A percentile compares a stretch with the other conserved stretches of the same genome.
Evolutionary conservation across 768 basidiomycete species (phyloP).

Genomic region (Tephrocybe rancida): DNA sequence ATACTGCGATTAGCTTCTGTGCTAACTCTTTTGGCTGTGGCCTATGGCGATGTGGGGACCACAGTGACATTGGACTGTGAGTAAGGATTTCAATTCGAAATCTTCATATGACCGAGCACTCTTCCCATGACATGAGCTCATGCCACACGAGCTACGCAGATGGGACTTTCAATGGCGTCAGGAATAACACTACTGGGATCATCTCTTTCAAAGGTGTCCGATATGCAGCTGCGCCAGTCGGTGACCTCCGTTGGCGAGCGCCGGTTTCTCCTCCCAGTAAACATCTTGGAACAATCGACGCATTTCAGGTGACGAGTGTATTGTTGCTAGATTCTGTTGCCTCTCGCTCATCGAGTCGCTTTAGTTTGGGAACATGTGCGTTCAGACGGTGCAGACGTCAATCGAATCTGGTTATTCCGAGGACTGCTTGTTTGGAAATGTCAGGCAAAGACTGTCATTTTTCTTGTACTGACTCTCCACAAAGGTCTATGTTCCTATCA

Average conservation of each 20-base stretch:
- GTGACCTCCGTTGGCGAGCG: conserved; percentile 40
- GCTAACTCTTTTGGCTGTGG: neutral
- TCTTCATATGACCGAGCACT: neutral
- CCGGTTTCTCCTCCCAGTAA: conserved; percentile 39
- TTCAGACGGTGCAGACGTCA: conserved; percentile 30
- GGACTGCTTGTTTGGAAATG: conserved; percentile 48
- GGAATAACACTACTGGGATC: conserved; percentile 30
- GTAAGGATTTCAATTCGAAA: neutral
- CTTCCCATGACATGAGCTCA: neutral
- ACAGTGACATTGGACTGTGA: conserved; percentile 27
- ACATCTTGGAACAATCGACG: conserved; percentile 38
- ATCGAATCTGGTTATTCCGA: conserved; percentile 35
- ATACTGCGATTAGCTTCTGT: neutral
- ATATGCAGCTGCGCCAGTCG: conserved; percentile 45
- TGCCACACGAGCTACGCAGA: conserved; percentile 25
- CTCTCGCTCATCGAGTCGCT: neutral
- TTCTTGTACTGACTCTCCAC: neutral
- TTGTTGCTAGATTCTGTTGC: neutral
- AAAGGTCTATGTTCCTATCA: conserved; percentile 37
- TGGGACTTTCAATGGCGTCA: conserved; percentile 37
- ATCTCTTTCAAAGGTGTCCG: conserved; percentile 42
- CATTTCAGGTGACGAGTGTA: conserved; percentile 28
- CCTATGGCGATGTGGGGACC: neutral
- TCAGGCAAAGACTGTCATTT: conserved; percentile 13
- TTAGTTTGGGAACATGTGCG: conserved; percentile 39